Percentiles rank a stretch among this genome's conserved stretches.
phyloP scores from a whole-genome alignment of 192 early-diverging fungal species.

The Coemansia aciculifera region DNA sequence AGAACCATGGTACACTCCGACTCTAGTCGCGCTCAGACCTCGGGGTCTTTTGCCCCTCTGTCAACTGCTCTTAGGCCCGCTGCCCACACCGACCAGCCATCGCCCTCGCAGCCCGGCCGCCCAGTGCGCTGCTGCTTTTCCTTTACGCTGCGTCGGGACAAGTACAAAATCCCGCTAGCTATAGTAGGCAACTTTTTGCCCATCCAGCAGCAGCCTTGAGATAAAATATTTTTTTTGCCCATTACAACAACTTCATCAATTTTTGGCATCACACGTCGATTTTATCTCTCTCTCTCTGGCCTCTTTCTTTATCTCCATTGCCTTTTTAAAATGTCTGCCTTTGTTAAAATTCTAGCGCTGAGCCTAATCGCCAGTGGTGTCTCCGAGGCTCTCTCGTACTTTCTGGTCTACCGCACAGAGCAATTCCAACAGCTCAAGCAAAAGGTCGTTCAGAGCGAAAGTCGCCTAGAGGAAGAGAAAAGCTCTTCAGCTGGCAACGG shows the following conservation, averaged over 20 bases:
- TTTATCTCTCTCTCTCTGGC: not conserved
- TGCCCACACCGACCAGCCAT: conserved; percentile 32
- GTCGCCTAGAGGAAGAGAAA: conserved; percentile 40
- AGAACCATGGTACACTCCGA: conserved; percentile 31
- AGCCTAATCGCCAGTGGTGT: conserved; percentile 40
- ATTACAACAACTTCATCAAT: not conserved
- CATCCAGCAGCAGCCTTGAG: conserved; percentile 21
- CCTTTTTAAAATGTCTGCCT: conserved; percentile 27
- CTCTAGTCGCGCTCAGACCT: conserved; percentile 8
- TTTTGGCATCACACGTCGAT: no score
- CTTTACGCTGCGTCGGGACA: conserved; percentile 93
- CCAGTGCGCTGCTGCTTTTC: conserved; percentile 85
- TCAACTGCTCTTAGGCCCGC: conserved; percentile 24
- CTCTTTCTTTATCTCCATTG: not conserved
- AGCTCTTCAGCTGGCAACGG: conserved; percentile 14
- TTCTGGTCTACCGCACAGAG: conserved; percentile 44
- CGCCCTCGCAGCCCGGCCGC: conserved; percentile 42
- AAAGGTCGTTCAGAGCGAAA: conserved; percentile 41
- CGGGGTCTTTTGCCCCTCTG: conserved; percentile 21
- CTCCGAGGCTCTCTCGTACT: conserved; percentile 48
- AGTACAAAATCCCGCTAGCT: conserved; percentile 84
- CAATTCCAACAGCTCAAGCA: conserved; percentile 47
- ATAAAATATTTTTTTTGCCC: not conserved
- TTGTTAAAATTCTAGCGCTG: conserved; percentile 28
- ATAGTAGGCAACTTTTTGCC: conserved; percentile 76